Conservation (phyloP, 2,329 filamentous ascomycete genomes). For the Plectosphaerella sp. region DNA sequence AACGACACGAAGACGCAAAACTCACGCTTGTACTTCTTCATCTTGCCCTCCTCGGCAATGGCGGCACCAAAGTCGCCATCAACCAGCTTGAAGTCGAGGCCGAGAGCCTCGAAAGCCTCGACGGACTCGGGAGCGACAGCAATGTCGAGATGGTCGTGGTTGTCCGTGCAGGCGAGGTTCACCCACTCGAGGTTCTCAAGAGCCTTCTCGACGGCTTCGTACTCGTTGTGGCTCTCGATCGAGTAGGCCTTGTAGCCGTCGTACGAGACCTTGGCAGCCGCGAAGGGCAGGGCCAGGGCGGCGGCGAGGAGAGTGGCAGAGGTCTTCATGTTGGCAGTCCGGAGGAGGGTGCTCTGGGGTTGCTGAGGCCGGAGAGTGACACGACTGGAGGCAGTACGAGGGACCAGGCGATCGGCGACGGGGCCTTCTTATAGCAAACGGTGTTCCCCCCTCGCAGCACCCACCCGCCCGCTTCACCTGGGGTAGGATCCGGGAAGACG, state of each 20-base stretch:
- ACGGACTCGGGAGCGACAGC: constrained; percentile 30
- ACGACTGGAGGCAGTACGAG: neutral
- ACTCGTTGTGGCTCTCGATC: constrained; percentile 27
- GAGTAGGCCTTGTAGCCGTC: constrained; percentile 40
- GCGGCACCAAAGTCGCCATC: constrained; percentile 33
- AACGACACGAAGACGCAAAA: neutral
- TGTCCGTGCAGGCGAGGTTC: constrained; percentile 9
- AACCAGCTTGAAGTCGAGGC: constrained; percentile 27
- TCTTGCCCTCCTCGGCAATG: constrained; percentile 29
- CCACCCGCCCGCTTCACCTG: neutral
- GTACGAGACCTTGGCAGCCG: constrained; percentile 26
- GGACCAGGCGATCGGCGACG: neutral
- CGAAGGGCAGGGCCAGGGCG: constrained; percentile 2
- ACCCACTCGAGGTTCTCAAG: constrained; percentile 24
- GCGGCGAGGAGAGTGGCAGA: constrained; percentile 2
- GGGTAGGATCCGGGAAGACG: neutral
- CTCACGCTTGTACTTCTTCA: constrained; percentile 12
- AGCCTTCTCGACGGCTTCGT: constrained; percentile 21
- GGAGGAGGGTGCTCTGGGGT: neutral
- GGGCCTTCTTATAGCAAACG: neutral
- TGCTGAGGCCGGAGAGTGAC: neutral
- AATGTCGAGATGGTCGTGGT: constrained; percentile 27
- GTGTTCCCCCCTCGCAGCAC: neutral
- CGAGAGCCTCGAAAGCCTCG: constrained; percentile 25
- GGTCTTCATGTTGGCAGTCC: constrained; percentile 4